Percentiles rank a stretch among this genome's conserved stretches.
phyloP scores from a whole-genome alignment of 2,329 filamentous ascomycete species.

The Phialemonium atrogriseum region DNA sequence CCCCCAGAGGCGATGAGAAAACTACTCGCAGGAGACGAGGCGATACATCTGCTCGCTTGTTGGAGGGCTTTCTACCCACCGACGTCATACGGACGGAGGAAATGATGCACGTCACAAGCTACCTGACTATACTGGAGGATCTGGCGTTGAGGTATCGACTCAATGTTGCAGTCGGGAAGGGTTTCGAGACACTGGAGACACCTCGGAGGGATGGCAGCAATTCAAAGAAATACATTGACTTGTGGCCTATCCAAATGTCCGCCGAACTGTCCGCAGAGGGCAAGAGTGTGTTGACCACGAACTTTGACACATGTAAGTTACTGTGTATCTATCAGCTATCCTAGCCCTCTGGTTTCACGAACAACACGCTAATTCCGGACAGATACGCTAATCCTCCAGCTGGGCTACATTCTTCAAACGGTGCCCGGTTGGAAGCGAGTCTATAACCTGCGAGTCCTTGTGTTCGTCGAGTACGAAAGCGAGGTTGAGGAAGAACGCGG shows the following conservation, averaged over 20 bases:
- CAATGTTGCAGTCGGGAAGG: constrained; percentile 78
- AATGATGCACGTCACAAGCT: constrained; percentile 62
- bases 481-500: constrained; percentile 73
- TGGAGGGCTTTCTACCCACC: constrained; percentile 56
- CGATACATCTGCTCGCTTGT: constrained; percentile 45
- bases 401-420: constrained; percentile 77
- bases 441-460: constrained; percentile 67
- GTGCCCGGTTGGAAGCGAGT: constrained; percentile 71
- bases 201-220: constrained; percentile 51
- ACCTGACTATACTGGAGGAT: constrained; percentile 78
- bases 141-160: constrained; percentile 68
- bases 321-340: neutral
- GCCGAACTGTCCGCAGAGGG: constrained; percentile 65
- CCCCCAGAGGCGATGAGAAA: constrained; percentile 22
- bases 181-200: constrained; percentile 68
- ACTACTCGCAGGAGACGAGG: constrained; percentile 31
- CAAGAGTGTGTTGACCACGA: constrained; percentile 68
- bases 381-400: constrained; percentile 74
- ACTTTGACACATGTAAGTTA: constrained; percentile 76
- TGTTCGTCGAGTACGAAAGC: constrained; percentile 83
- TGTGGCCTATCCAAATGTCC: constrained; percentile 94
- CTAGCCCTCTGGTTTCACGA: too few species aligned
- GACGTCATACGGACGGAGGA: constrained; percentile 61
- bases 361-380: constrained; percentile 10
- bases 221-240: constrained; percentile 70